Conservation (phyloP, 2,329 filamentous ascomycete genomes). For the Paraphoma sp. region DNA sequence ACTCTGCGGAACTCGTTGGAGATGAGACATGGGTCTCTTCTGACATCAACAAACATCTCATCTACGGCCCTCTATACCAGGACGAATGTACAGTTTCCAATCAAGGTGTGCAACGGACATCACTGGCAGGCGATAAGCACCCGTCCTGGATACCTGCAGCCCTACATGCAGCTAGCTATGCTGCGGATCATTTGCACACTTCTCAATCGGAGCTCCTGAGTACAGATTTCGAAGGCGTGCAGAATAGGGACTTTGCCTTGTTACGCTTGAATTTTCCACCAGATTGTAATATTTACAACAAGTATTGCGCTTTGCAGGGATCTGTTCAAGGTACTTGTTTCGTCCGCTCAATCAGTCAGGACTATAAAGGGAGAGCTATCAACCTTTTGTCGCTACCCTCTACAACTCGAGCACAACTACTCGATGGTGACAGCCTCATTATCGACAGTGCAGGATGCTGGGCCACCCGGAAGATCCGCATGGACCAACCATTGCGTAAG, state of each 20-base stretch:
- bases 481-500: conserved; percentile 6
- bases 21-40: background rate
- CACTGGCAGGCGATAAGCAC: background rate
- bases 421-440: conserved; percentile 4
- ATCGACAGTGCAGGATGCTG: conserved; percentile 7
- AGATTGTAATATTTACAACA: background rate
- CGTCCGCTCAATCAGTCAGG: background rate
- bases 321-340: background rate
- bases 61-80: background rate
- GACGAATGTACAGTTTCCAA: background rate
- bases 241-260: background rate
- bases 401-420: conserved; percentile 3
- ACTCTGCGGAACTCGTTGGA: background rate
- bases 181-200: background rate
- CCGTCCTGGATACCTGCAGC: background rate
- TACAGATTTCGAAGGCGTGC: background rate
- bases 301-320: background rate
- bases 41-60: background rate
- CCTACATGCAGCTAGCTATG: background rate
- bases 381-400: conserved; percentile 2
- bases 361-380: conserved; percentile 2
- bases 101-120: background rate
- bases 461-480: conserved; percentile 12
- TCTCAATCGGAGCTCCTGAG: background rate
- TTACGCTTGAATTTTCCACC: background rate